Evolutionary conservation across 345 rosid genomes (phyloP).

Genomic region (Lenwebbia sp.): DNA sequence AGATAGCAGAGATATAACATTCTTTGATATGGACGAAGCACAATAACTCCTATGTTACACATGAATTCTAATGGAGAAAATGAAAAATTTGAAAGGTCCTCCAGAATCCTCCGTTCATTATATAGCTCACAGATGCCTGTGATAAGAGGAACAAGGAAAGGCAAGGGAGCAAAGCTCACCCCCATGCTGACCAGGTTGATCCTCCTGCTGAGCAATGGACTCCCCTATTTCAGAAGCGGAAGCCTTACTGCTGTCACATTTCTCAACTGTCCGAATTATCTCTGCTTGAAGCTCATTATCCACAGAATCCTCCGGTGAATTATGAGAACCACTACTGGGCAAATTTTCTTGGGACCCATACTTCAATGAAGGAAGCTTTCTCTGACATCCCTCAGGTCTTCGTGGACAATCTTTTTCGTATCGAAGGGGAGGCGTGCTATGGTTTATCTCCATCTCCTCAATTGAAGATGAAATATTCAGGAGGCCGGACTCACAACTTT

Average conservation of each 20-base stretch:
- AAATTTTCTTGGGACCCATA: constrained; percentile 5
- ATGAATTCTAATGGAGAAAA: not conserved
- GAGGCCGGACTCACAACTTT: constrained; percentile 51
- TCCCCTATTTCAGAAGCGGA: not conserved
- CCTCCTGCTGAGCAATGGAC: too few species aligned
- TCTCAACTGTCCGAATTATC: not conserved
- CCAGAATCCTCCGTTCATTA: too few species aligned
- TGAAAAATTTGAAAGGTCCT: not conserved
- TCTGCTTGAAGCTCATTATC: constrained; percentile 24
- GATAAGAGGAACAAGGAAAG: too few species aligned
- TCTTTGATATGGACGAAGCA: not conserved
- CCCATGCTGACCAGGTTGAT: too few species aligned
- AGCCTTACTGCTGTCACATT: not conserved
- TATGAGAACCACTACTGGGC: constrained; percentile 25
- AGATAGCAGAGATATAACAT: not conserved
- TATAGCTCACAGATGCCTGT: too few species aligned
- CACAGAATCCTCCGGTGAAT: constrained; percentile 13
- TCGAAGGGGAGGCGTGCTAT: constrained; percentile 19
- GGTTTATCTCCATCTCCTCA: constrained; percentile 20
- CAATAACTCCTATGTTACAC: not conserved
- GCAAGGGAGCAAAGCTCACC: too few species aligned
- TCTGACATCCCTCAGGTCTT: constrained; percentile 23
- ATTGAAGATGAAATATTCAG: constrained; percentile 5
- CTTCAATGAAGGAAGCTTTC: constrained; percentile 13
- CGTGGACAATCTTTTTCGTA: constrained; percentile 23